phyloP scores from a whole-genome alignment of 306 rosid genomes.

The Vachellia pachyceras region DNA sequence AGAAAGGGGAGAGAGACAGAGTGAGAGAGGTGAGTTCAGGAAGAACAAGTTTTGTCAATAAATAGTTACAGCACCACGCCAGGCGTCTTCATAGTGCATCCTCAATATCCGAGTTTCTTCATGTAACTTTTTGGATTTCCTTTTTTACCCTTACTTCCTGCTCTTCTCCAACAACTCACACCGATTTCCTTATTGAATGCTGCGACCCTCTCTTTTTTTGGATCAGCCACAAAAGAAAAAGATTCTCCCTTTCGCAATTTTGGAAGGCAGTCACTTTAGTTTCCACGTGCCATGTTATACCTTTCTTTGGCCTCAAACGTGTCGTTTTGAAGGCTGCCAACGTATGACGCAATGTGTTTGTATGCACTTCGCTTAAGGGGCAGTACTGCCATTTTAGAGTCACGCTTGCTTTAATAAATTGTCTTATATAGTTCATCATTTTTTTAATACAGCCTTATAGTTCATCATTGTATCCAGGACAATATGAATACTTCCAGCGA shows the following conservation, averaged over 20 bases:
- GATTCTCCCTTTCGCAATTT: neutral
- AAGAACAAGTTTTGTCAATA: constrained; percentile 50
- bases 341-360: neutral
- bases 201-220: neutral
- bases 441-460: too few species aligned
- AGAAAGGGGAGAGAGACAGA: constrained; percentile 2
- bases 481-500: neutral
- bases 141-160: constrained; percentile 45
- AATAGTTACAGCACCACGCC: constrained; percentile 59
- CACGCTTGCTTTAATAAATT: too few species aligned
- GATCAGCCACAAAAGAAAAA: neutral
- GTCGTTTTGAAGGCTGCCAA: constrained; percentile 16
- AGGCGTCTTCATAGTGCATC: constrained; percentile 52
- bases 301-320: constrained; percentile 10
- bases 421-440: too few species aligned
- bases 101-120: constrained; percentile 53
- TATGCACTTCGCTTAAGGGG: neutral
- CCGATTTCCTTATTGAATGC: constrained; percentile 11
- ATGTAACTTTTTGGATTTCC: constrained; percentile 70
- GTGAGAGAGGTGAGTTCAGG: constrained; percentile 37
- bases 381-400: neutral
- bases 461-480: neutral
- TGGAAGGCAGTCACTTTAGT: neutral
- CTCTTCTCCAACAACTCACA: constrained; percentile 25
- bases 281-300: constrained; percentile 27